A percentile compares a stretch with the other conserved stretches of the same genome.
Evolutionary conservation across 2,329 filamentous ascomycete species (phyloP).

Genomic region (Arthrobotrys musiformis): DNA sequence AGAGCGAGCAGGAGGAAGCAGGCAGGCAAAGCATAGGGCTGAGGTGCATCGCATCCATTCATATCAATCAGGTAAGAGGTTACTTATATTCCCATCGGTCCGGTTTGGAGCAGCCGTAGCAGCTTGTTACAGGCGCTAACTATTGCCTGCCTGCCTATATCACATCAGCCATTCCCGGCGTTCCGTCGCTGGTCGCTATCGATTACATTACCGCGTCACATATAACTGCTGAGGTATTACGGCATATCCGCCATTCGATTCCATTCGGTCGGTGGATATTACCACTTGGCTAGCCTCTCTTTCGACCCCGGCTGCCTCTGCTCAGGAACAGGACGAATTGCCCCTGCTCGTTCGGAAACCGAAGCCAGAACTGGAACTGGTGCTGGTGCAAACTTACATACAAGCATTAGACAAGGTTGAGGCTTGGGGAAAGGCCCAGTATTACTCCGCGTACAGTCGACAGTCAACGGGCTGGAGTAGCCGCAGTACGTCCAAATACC

Average conservation of each 20-base stretch:
- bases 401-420: constrained; percentile 7
- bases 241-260: background rate
- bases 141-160: background rate
- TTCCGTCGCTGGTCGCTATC: background rate
- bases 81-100: too few relatives aligned
- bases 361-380: background rate
- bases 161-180: background rate
- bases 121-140: background rate
- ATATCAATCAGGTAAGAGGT: too few relatives aligned
- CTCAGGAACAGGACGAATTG: constrained; percentile 8
- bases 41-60: constrained; percentile 15
- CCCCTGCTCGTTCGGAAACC: constrained; percentile 1
- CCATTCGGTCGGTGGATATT: background rate
- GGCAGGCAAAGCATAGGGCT: constrained; percentile 16
- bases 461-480: background rate
- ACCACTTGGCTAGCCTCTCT: background rate
- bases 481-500: background rate
- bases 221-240: background rate
- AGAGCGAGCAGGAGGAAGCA: too few relatives aligned
- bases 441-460: background rate
- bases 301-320: background rate
- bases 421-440: background rate
- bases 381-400: background rate
- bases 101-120: too few relatives aligned
- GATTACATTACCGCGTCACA: background rate